Percentiles rank a stretch among this genome's conserved stretches.
phyloP scores from a whole-genome alignment of 768 basidiomycete genomes.

The Termitomyces sp. region DNA sequence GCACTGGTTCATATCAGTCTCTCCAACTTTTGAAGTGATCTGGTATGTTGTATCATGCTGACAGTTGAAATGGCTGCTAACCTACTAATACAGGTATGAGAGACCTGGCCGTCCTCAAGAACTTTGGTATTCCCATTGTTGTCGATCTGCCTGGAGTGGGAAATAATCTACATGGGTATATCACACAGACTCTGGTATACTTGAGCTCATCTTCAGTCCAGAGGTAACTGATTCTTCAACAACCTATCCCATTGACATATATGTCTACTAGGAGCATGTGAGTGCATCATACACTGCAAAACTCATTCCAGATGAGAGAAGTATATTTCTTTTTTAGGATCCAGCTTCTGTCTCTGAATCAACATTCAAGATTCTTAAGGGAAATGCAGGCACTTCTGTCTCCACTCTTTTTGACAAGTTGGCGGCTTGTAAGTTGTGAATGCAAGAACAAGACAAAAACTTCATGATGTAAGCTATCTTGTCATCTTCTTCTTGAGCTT shows the following conservation, averaged over 20 bases:
- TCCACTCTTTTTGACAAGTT: not conserved
- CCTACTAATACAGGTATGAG: conserved; percentile 2
- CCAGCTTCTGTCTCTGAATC: not conserved
- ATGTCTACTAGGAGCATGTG: no score
- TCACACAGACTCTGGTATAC: not conserved
- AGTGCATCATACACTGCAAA: no score
- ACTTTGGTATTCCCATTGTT: not conserved
- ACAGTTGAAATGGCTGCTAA: not conserved
- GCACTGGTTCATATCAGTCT: conserved; percentile 1
- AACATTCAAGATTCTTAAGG: not conserved
- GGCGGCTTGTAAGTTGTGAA: not conserved
- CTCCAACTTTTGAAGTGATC: conserved; percentile 8
- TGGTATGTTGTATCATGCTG: not conserved
- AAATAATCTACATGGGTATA: conserved; percentile 5
- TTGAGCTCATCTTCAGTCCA: not conserved
- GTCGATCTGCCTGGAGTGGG: conserved; percentile 10
- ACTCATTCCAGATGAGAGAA: no score
- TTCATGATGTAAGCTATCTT: not conserved
- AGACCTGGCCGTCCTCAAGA: not conserved
- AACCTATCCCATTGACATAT: no score
- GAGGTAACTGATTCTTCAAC: not conserved
- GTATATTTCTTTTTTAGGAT: not conserved
- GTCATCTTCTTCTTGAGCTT: not conserved
- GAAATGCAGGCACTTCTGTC: not conserved
- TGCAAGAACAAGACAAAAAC: not conserved